Base-by-base conservation (phyloP, 768 basidiomycete genomes). In the Macrolepiota dolichaula region DNA sequence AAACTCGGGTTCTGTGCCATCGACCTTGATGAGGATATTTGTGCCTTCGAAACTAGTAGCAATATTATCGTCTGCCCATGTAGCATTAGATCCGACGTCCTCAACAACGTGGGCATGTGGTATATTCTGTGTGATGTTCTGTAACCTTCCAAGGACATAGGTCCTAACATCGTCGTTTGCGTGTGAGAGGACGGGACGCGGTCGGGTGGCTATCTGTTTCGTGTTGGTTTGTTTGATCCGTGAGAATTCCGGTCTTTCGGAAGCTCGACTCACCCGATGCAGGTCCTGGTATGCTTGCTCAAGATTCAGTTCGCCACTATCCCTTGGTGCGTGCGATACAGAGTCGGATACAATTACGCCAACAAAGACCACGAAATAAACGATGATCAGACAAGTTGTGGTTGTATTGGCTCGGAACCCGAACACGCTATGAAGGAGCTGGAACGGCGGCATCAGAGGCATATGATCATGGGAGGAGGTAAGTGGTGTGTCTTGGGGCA, bases 1-100 rank as follows among this genome's bases (percentile, higher is more conserved):
- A 22, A 70, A 73, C 10, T 67, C 61, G 1, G 62, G 36, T 12
- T 64, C 63, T n/a, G 76, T 77, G 1, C 88, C 88, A 57, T 84
- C 58, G 7, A 89, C 71, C 66, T 82, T 87, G 40, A 86, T 83
- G 6, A 89, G 73, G 22, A 88, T 76, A 60, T 89, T 89, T 25
- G 71, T 81, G 0, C 80, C 80, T 68, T 87, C 84, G 62, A 84
- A 85, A 67, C 87, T 85, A 0, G 65, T 69, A 69, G 35, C 61
- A 69, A 51, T 44, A 13, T 56, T 32, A 6, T 46, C 57, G 19
- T 60, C 56, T 6, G 66, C 65, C 76, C 75, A 85, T 1, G 81
- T 76, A n/a, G 71, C 79, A 58, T 80, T 79, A 19, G 83, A 79
- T 15, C 60, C 65, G 11, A 76, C 29, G 37, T 66, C 65, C 38